These are phyloP conservation scores for Suillus brevipes DNA, from an alignment of 768 basidiomycete genomes.

Conservation along the genomic window DNA sequence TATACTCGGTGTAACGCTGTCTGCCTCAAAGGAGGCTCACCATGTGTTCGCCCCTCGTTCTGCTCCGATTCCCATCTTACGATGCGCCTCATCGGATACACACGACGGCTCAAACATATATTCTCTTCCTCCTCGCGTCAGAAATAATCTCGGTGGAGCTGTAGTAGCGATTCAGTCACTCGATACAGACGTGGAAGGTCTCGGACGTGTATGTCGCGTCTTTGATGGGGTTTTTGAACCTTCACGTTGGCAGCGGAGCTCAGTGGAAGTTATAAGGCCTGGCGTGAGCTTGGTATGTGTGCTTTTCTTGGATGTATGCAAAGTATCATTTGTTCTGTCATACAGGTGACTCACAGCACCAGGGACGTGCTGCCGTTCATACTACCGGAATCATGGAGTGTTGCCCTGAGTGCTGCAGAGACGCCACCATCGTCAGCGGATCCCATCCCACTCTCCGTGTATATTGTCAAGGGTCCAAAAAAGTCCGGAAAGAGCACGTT, in stretches of 20 bases:
- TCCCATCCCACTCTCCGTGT: slow-evolving; percentile 38
- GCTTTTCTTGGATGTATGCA: slow-evolving; percentile 47
- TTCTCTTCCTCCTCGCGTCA: slow-evolving; percentile 13
- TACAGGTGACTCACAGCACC: slow-evolving; percentile 26
- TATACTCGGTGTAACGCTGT: slow-evolving; percentile 55
- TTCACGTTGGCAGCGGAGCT: slow-evolving; percentile 42
- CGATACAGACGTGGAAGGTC: slow-evolving; percentile 60
- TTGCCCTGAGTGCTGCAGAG: slow-evolving; percentile 23
- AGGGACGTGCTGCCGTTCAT: slow-evolving; percentile 36
- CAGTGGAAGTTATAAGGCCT: slow-evolving; percentile 14
- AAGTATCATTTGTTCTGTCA: slow-evolving; percentile 14
- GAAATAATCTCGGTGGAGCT: slow-evolving; percentile 27
- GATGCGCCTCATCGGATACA: slow-evolving; percentile 25
- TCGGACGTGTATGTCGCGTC: slow-evolving; percentile 60
- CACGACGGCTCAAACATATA: slow-evolving; percentile 3
- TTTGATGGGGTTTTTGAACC: slow-evolving; percentile 66
- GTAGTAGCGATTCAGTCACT: slow-evolving; percentile 60
- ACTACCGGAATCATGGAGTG: slow-evolving; percentile 39
- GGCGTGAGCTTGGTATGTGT: slow-evolving; percentile 45
- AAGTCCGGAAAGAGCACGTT: slow-evolving; percentile 91
- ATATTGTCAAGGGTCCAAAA: slow-evolving; percentile 81
- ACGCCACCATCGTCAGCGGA: slow-evolving; percentile 4
- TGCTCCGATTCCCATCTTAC: slow-evolving; percentile 67
- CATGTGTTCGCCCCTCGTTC: slow-evolving; percentile 75
- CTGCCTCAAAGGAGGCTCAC: slow-evolving; percentile 42